Evolutionary conservation across 2,329 filamentous ascomycete species (phyloP), one percentile per base, ranked within the genome.

Genomic region (Xylariaceae sp.): DNA sequence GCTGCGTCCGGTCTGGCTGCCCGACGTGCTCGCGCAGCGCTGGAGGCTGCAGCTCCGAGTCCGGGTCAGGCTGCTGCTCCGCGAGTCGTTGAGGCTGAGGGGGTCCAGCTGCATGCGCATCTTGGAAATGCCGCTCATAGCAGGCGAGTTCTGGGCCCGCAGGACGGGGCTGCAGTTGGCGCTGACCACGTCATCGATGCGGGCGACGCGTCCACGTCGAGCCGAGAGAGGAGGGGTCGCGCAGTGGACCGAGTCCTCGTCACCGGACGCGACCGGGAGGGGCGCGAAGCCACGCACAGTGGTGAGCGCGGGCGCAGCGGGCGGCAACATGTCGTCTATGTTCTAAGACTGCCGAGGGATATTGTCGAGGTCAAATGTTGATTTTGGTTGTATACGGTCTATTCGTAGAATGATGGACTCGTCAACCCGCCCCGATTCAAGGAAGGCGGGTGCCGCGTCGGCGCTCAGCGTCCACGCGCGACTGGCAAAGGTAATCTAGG

Each of bases 101-200:
- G 80, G 77, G 40, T 94, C 88, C 37, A 94, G 70, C 52, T 92
- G 82, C 56, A 81, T 69, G 55, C 87, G 87, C 51, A 95, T 65
- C 49, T 81, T 83, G 51, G 85, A 84, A 49, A 95, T 88, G 30
- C 87, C 88, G 39, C 82, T 80, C 19, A 78, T 51, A 31, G 64
- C 68, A 9, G 73, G 72, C 13, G 74, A 75, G 12, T 64, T 57
- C 17, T 58, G 51, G n/a, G 59, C 61, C 30, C 74, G 70, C 41
- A 81, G 56, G 33, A 67, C 54, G 6, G 77, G 77, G 55, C 76
- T 80, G 58, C 75, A 79, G 57, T 83, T 66, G 36, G 70, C 70
- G 55, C 73, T 77, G 45, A 77, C 68, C 12, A 77, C 66, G 55
- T 77, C 72, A 51, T 74, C 60, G 32, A 77, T 56, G 27, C 61